A percentile compares a stretch with the other conserved stretches of the same genome.
phyloP scores from a whole-genome alignment of 2,329 filamentous ascomycete genomes.

The Pseudocercospora pini-densiflorae region DNA sequence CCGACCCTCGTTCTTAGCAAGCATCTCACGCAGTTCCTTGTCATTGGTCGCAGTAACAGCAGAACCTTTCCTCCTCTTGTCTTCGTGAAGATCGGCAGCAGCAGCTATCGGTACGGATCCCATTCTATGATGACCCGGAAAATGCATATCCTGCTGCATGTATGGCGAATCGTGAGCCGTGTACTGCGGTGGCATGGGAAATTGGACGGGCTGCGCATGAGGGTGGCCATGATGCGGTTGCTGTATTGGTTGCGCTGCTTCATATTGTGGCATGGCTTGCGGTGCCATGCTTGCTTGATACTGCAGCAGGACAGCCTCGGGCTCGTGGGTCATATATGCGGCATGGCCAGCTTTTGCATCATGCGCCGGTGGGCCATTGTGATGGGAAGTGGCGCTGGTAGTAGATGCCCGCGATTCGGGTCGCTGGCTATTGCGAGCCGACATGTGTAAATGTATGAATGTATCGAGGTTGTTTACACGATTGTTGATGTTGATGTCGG shows the following conservation, averaged over 20 bases:
- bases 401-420: constrained; percentile 42
- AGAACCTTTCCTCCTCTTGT: constrained; percentile 58
- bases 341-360: constrained; percentile 29
- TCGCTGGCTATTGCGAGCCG: constrained; percentile 35
- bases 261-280: constrained; percentile 31
- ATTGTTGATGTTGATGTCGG: constrained; percentile 13
- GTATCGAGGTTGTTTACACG: constrained; percentile 23
- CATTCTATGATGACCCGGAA: constrained; percentile 32
- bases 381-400: constrained; percentile 39
- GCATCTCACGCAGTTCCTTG: constrained; percentile 77
- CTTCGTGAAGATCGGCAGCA: constrained; percentile 43
- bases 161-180: constrained; percentile 33
- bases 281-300: constrained; percentile 36
- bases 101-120: constrained; percentile 34
- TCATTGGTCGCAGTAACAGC: constrained; percentile 79
- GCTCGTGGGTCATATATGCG: constrained; percentile 28
- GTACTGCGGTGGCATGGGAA: constrained; percentile 31
- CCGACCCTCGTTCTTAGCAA: constrained; percentile 70
- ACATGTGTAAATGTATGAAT: constrained; percentile 31
- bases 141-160: constrained; percentile 34
- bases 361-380: constrained; percentile 32
- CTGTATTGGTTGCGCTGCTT: constrained; percentile 17
- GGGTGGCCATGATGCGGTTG: constrained; percentile 24
- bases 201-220: constrained; percentile 29
- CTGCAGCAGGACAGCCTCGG: constrained; percentile 39